These are phyloP conservation scores for Helicocarpus griseus DNA, from an alignment of 2,329 filamentous ascomycete species.

Conservation along the genomic window DNA sequence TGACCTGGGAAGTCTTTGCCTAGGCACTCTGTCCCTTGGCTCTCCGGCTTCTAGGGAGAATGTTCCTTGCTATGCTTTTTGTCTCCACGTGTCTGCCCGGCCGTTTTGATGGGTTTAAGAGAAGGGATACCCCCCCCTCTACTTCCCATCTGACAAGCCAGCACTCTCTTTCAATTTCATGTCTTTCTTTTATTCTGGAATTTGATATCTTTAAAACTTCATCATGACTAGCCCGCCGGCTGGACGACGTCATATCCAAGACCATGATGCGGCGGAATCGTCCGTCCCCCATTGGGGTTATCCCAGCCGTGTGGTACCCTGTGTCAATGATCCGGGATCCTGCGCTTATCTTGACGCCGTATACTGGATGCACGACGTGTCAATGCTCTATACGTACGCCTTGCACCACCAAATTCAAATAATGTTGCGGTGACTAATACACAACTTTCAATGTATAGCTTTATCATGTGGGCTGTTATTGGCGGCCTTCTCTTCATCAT, in stretches of 20 bases:
- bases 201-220: neutral
- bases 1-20: too few species aligned
- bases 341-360: slow-evolving; percentile 50
- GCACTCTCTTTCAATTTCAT: neutral
- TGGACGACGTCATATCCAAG: slow-evolving; percentile 36
- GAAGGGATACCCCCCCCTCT: neutral
- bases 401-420: neutral
- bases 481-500: slow-evolving; percentile 39
- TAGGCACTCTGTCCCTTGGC: neutral
- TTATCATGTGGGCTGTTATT: slow-evolving; percentile 48
- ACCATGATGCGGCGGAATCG: slow-evolving; percentile 32
- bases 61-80: neutral
- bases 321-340: slow-evolving; percentile 47
- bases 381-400: slow-evolving; percentile 39
- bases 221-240: neutral
- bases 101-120: neutral
- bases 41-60: neutral
- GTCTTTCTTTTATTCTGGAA: neutral
- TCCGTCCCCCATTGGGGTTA: slow-evolving; percentile 48
- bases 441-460: slow-evolving; percentile 20
- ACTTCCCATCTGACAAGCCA: neutral
- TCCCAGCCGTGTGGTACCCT: slow-evolving; percentile 43
- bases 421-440: neutral
- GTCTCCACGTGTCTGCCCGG: neutral
- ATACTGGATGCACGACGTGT: slow-evolving; percentile 44